Percentiles rank a stretch among this genome's conserved stretches.
Conservation (phyloP, 2,329 filamentous ascomycete species). For the Macrophomina tecta region DNA sequence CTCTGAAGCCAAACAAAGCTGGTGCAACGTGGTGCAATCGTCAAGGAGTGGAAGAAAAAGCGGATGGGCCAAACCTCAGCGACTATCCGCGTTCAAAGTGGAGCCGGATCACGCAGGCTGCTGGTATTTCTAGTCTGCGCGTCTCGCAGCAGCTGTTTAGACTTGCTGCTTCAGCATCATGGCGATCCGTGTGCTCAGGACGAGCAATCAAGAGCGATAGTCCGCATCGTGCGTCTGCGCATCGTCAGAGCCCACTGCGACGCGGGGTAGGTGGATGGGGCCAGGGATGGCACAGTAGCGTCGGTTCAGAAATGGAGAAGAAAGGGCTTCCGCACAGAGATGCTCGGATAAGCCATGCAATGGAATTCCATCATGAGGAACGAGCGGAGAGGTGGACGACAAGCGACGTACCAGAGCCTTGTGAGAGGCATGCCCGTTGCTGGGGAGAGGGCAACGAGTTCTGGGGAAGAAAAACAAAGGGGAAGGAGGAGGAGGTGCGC, state of each 20-base stretch:
- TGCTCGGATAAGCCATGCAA: constrained; percentile 24
- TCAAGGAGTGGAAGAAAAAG: no score
- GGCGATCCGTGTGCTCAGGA: no score
- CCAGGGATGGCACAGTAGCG: neutral
- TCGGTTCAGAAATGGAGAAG: neutral
- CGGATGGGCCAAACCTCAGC: no score
- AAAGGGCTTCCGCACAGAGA: constrained; percentile 21
- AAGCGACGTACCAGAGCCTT: constrained; percentile 3
- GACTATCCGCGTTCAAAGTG: no score
- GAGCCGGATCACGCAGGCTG: no score
- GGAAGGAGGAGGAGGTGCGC: neutral
- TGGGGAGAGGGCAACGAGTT: neutral
- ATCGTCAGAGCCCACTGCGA: neutral
- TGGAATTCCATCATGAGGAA: constrained; percentile 2
- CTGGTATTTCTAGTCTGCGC: no score
- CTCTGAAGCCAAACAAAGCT: no score
- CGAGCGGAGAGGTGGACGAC: neutral
- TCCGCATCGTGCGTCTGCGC: neutral
- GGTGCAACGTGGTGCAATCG: no score
- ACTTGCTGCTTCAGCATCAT: no score
- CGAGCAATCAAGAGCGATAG: neutral
- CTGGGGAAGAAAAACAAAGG: constrained; percentile 13
- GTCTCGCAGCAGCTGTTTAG: no score
- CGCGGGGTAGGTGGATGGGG: neutral
- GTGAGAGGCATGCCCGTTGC: constrained; percentile 3